Base-by-base conservation (phyloP, 345 rosid genomes). In the Populus nigra region DNA sequence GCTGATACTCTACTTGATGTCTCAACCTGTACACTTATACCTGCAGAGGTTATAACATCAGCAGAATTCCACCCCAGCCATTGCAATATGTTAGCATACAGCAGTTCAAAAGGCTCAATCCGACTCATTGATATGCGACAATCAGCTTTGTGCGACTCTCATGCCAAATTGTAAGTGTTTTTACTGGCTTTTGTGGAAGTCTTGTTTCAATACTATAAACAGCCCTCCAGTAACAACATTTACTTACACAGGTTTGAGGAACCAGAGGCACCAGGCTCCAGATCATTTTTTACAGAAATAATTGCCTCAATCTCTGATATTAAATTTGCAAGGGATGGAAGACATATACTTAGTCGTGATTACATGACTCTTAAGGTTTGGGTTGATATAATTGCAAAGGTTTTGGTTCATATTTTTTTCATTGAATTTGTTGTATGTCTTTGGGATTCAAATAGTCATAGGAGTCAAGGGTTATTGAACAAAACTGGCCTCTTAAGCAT, bases 61-160 rank as follows among this genome's bases (percentile, higher is more conserved):
- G 99, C 99, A 23, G 98, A 96, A 75, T 96, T 96, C 83, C 99
- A 96, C 80, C 99, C 99, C 79, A 87, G 85, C 65, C 98, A 94
- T 76, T 96, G 99, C 83, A 94, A 96, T 82, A 89, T 69, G 81
- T 85, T 96, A 85, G 99, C 96, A 69, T 96, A 96, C 84, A 94
- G 99, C 90, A 96, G 99, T 90, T 96, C 99, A 11, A 96, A 92
- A 83, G 99, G 99, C 82, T 96, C 98, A 73, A 88, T 96, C 84
- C 93, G 98, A 80, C 91, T 96, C 67, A 85, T 96, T 87, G 99
- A 96, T 87, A 80, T 96, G 88, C 93, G 99, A 77, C 99, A 94
- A 65, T 94, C 99, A 81, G 99, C 99, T 69, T 88, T 96, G 68
- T 92, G 98, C 49, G 99, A 96, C 84, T 88, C 93, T 77, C 97